These are phyloP conservation scores for Selaginella moellendorffii DNA, from an alignment of 75 land plant species.

Conservation along the genomic window DNA sequence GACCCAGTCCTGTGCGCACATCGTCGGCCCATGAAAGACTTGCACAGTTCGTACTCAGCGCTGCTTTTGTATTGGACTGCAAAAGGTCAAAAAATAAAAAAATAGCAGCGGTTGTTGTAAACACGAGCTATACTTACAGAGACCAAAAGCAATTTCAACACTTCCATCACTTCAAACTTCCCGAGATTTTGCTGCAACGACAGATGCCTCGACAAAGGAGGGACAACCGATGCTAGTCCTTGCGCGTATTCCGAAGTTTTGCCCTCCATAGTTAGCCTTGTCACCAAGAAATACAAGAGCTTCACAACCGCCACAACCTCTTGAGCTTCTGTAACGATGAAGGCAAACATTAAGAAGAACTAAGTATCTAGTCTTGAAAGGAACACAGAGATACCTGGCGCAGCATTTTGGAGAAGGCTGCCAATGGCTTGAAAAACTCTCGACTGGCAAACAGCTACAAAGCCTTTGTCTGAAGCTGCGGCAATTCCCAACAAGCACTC, in stretches of 20 bases:
- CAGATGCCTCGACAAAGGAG: background rate
- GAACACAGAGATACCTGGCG: constrained; percentile 12
- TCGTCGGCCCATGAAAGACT: background rate
- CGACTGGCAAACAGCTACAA: background rate
- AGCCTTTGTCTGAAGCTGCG: constrained; percentile 47
- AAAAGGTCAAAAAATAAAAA: background rate
- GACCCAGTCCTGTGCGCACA: background rate
- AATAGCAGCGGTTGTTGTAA: background rate
- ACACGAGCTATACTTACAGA: background rate
- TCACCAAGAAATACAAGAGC: background rate
- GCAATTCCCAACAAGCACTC: constrained; percentile 60
- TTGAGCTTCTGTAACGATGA: background rate
- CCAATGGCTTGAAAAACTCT: constrained; percentile 9
- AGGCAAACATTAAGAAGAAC: too few species aligned
- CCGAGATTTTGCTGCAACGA: background rate
- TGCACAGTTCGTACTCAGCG: background rate
- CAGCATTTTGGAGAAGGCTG: constrained; percentile 10
- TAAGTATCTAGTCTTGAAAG: too few species aligned
- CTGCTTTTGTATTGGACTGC: background rate
- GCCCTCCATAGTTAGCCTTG: background rate
- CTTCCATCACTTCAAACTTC: background rate
- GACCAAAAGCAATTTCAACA: background rate
- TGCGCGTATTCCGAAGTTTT: background rate
- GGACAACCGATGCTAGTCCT: background rate
- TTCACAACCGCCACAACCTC: background rate